Evolutionary conservation across 106 monocot genomes (phyloP).

Genomic region (Hemerocallis citrina): DNA sequence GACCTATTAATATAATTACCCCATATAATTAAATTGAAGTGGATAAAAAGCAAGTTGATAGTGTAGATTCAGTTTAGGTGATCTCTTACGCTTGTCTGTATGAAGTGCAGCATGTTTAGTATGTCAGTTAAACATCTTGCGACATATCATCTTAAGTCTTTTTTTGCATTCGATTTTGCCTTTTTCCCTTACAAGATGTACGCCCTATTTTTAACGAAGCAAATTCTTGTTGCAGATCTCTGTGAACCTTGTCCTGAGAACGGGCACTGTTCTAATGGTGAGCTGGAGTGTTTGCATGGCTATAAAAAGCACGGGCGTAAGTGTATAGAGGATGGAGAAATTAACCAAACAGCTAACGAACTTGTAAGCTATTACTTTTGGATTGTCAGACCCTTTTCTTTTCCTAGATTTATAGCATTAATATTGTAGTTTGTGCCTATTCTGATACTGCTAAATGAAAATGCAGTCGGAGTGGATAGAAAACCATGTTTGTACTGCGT

Average conservation of each 20-base stretch:
- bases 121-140: too few relatives aligned
- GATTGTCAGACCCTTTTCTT: background rate
- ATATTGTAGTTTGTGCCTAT: background rate
- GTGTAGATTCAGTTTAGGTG: too few relatives aligned
- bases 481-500: constrained; percentile 39
- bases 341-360: constrained; percentile 45
- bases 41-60: too few relatives aligned
- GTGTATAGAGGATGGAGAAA: constrained; percentile 62
- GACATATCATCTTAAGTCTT: too few relatives aligned
- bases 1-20: too few relatives aligned
- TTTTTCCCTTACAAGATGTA: background rate
- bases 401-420: background rate
- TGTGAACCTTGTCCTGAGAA: constrained; percentile 82
- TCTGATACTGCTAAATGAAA: background rate
- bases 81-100: too few relatives aligned
- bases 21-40: too few relatives aligned
- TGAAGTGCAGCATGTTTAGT: too few relatives aligned
- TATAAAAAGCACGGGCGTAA: constrained; percentile 61
- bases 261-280: constrained; percentile 54
- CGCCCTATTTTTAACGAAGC: background rate
- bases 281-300: constrained; percentile 60
- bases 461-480: constrained; percentile 65
- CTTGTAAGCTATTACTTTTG: constrained; percentile 26
- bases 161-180: background rate
- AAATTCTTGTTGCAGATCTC: constrained; percentile 33